These are phyloP conservation scores for Cytospora leucostoma DNA, from an alignment of 2,329 filamentous ascomycete genomes.

Conservation along the genomic window DNA sequence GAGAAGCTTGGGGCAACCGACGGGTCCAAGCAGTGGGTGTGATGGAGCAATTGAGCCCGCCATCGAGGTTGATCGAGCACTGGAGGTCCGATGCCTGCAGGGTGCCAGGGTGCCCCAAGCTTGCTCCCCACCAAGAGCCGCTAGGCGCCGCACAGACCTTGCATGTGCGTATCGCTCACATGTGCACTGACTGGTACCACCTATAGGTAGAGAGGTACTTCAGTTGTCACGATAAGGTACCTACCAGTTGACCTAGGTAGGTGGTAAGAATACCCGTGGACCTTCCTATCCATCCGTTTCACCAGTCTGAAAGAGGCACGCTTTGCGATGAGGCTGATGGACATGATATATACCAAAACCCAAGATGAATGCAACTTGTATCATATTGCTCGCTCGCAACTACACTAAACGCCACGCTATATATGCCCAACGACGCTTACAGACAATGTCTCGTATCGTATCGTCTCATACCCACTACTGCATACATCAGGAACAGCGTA, in stretches of 20 bases:
- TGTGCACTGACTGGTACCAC: no score
- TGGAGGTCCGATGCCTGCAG: no score
- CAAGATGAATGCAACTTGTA: neutral
- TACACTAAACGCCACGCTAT: conserved; percentile 34
- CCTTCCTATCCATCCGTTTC: neutral
- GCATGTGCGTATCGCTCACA: no score
- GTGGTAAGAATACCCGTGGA: no score
- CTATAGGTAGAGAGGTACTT: neutral
- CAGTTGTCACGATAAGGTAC: no score
- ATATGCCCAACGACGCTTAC: conserved; percentile 24
- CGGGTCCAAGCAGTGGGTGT: no score
- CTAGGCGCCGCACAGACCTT: no score
- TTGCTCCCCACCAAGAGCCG: no score
- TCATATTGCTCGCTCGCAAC: conserved; percentile 6
- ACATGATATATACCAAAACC: neutral
- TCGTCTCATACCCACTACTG: conserved; percentile 3
- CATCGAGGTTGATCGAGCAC: no score
- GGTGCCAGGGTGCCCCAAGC: no score
- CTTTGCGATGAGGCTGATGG: neutral
- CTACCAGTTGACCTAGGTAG: no score
- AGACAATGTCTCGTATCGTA: conserved; percentile 3
- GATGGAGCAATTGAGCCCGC: no score
- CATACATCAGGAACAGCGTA: neutral
- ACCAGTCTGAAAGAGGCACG: neutral
- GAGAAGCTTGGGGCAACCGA: neutral